Percentiles rank a stretch among this genome's conserved stretches.
phyloP scores from a whole-genome alignment of 495 filamentous ascomycete species.

The Aspergillus leporis region DNA sequence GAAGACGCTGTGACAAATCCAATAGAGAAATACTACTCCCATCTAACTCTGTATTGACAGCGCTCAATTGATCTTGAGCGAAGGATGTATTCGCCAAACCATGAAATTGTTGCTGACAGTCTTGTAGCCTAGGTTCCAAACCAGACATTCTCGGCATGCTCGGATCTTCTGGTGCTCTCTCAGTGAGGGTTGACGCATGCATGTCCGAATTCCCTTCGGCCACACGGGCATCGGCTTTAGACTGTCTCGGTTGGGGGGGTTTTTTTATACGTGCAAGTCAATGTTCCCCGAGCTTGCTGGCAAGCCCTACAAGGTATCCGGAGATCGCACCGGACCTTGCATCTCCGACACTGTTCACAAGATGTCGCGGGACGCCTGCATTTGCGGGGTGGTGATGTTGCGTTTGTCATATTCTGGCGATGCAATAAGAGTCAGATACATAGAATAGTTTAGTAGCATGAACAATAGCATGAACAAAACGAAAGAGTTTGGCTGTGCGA shows the following conservation, averaged over 20 bases:
- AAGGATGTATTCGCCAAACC: background rate
- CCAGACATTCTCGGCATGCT: background rate
- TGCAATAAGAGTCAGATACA: too few species aligned
- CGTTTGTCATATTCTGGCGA: background rate
- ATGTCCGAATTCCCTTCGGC: too few species aligned
- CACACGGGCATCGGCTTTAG: background rate
- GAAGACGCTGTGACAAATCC: background rate
- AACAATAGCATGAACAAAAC: too few species aligned
- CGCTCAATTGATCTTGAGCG: background rate
- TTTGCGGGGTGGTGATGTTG: constrained; percentile 22
- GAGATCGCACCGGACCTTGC: constrained; percentile 50
- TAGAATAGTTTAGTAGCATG: too few species aligned
- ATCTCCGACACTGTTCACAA: constrained; percentile 44
- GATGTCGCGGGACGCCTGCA: constrained; percentile 43
- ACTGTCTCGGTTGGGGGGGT: constrained; percentile 6
- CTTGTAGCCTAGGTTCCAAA: background rate
- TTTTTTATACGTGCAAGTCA: constrained; percentile 26
- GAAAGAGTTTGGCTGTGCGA: too few species aligned
- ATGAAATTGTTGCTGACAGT: background rate
- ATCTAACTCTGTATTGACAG: background rate
- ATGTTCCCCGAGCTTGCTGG: constrained; percentile 29
- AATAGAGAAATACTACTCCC: background rate
- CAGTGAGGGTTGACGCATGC: too few species aligned
- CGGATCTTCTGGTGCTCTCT: background rate
- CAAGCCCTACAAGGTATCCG: constrained; percentile 41